Base-by-base conservation (phyloP, 768 basidiomycete species). In the Amanita brunnescens region DNA sequence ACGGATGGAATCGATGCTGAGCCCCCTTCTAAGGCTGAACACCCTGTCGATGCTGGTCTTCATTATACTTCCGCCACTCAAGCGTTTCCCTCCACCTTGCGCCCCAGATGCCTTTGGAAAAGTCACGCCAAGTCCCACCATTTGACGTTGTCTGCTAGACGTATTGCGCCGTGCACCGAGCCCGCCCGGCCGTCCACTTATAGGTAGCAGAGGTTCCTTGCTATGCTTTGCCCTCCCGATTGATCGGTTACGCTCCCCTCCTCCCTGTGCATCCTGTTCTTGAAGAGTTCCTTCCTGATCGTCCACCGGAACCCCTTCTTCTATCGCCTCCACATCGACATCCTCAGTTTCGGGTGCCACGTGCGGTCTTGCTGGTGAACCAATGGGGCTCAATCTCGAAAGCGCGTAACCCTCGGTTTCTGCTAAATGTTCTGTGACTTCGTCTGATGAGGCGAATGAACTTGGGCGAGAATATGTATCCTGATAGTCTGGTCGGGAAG, bases 191-290 rank as follows among this genome's bases (percentile, higher is more conserved):
- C 51, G 54, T 20, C 61, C 65, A n/a, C 72, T 67, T 35, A 80
- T 65, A 6, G 87, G 85, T 3, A 90, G 71, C 38, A 90, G 70
- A 1, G 85, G 85, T 55, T 90, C 88, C 26, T 83, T 77, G 61
- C 87, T 87, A 52, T 75, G 78, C 61, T 85, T 88, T 23, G 69
- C 60, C 13, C 72, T 72, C 43, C 70, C 71, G 12, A 57, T 38
- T 21, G 37, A 53, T 35, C 35, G 44, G 18, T 29, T 35, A 33
- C n/a, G 32, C 23, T 46, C 43, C 30, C 10, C 9, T 26, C 32
- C 45, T 39, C 26, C 13, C 13, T 32, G 18, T 18, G 8, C 33
- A 29, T 14, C 13, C 7, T 51, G 41, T 6, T 34, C 42, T 2
- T 51, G 40, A 14, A 38, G 30, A 6, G 26, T 23, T 14, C 29